Conservation (phyloP, 305 asterid genomes). For the Rubia peregrina region DNA sequence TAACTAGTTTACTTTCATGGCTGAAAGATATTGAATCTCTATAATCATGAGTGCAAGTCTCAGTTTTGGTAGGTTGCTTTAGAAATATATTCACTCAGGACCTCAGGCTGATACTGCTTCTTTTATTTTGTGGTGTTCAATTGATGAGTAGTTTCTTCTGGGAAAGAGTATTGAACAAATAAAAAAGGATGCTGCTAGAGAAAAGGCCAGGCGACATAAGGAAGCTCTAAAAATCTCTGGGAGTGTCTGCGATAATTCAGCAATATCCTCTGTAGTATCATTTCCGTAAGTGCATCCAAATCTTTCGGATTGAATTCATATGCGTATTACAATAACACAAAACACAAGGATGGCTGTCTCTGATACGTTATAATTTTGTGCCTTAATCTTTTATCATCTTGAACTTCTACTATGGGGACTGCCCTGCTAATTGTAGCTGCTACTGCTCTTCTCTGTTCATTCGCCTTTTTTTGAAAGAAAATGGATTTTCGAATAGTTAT, state of each 20-base stretch:
- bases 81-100: neutral
- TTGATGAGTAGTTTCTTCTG: constrained; percentile 39
- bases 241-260: constrained; percentile 24
- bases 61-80: neutral
- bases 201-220: constrained; percentile 34
- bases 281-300: constrained; percentile 27
- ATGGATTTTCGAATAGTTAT: neutral
- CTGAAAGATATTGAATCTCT: neutral
- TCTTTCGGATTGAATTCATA: neutral
- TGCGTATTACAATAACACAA: neutral
- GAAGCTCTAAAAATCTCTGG: constrained; percentile 29
- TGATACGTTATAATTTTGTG: neutral
- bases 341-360: neutral
- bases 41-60: neutral
- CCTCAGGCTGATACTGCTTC: constrained; percentile 6
- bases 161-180: constrained; percentile 63
- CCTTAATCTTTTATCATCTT: neutral
- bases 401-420: neutral
- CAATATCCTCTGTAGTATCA: constrained; percentile 26
- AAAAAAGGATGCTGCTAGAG: constrained; percentile 41
- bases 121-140: constrained; percentile 4
- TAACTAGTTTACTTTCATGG: neutral
- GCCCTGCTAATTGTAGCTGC: neutral
- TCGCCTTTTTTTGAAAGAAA: neutral
- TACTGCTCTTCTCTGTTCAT: neutral